Evolutionary conservation across 805 yeast species (phyloP), one percentile per base, ranked within the genome.

Genomic region (Candida morakotiae): DNA sequence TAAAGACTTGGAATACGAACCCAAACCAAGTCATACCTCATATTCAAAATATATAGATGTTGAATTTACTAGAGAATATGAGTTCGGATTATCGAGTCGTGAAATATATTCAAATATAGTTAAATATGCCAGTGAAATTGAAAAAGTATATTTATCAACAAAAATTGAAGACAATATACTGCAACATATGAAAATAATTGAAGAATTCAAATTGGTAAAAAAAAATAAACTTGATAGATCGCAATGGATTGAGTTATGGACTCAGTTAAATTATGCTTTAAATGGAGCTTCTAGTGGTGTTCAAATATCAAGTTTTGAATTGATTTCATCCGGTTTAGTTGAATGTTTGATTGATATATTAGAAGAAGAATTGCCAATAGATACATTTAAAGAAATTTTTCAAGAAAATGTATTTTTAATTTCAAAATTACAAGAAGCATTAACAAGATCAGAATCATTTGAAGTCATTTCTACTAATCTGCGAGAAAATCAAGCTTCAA

Each of bases 371-470:
- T 51, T 51, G 11, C 65, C 77, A 26, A 57, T 64, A 43, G 50
- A 47, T 16, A 62, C 80, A 2, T 80, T 85, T 45, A 51, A 70
- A 26, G 37, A 49, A 6, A 59, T 58, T 1, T 77, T 76, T 34
- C 58, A 50, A 19, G 53, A 51, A 29, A 30, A 26, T 15, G 18
- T 19, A 5, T 49, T 64, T 3, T 59, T 86, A 16, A 71, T 86
- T 1, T 58, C 60, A 4, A 77, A 80, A 42, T 60, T 87, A 13
- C 93, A 87, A 43, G 88, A 84, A 39, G 77, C 86, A 0, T 58
- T 87, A 16, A 77, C 86, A 1, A 70, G 95, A 47, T 68, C 79
- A 0, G 96, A 88, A 53, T 65, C 81, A 0, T 85, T 87, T 54
- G 83, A 79, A 28, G 76, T 87, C 13, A 55, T 73, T 1, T 66